These are phyloP conservation scores for Teunomyces lycoperdinae DNA, from an alignment of 805 yeast genomes.

Conservation along the genomic window DNA sequence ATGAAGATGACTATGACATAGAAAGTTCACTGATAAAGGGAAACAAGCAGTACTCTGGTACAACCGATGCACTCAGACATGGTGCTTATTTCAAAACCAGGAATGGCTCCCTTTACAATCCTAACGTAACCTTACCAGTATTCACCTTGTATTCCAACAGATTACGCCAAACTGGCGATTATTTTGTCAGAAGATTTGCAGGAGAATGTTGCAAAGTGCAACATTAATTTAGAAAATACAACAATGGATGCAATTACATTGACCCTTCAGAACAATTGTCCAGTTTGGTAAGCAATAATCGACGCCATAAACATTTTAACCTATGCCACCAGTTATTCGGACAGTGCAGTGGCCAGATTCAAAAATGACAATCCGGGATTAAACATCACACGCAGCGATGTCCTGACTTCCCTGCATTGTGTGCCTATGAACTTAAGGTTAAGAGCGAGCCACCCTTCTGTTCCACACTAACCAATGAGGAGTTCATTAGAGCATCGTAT, in stretches of 20 bases:
- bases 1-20: constrained; percentile 40
- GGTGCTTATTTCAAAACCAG: constrained; percentile 49
- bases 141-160: constrained; percentile 57
- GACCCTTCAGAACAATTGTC: constrained; percentile 50
- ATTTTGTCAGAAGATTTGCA: constrained; percentile 57
- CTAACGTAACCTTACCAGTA: constrained; percentile 39
- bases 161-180: constrained; percentile 51
- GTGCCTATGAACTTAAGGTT: constrained; percentile 75
- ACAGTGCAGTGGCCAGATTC: constrained; percentile 54
- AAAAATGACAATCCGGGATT: constrained; percentile 53
- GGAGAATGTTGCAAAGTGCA: constrained; percentile 26
- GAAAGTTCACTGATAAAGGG: constrained; percentile 49
- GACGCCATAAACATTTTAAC: background rate
- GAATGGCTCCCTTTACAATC: constrained; percentile 46
- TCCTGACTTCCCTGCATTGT: constrained; percentile 53
- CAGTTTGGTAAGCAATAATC: background rate
- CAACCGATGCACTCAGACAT: constrained; percentile 44
- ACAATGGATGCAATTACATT: constrained; percentile 56
- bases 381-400: constrained; percentile 52
- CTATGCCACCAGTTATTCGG: constrained; percentile 44
- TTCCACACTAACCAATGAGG: constrained; percentile 63
- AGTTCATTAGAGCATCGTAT: constrained; percentile 62
- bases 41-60: constrained; percentile 50
- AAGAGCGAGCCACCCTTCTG: constrained; percentile 68
- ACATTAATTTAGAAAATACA: constrained; percentile 46